Conservation (phyloP, 2,329 filamentous ascomycete genomes). For the Dothideomycetes sp. region DNA sequence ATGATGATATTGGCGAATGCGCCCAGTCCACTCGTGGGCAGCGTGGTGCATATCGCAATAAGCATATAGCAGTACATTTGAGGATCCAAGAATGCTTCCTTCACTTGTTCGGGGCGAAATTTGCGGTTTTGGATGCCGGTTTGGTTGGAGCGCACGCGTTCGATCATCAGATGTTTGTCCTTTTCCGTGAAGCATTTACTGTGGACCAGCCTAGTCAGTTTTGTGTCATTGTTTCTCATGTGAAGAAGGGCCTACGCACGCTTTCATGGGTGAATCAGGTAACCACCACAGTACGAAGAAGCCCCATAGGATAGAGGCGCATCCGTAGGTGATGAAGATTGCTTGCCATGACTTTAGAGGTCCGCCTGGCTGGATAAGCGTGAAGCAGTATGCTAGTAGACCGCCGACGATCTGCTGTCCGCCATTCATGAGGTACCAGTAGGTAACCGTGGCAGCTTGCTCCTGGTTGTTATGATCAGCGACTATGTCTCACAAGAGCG, state of each 20-base stretch:
- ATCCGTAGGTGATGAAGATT: conserved; percentile 57
- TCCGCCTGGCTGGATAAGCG: conserved; percentile 17
- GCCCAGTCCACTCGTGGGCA: conserved; percentile 62
- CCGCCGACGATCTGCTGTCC: conserved; percentile 62
- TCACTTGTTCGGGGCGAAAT: conserved; percentile 43
- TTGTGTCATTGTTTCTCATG: too few relatives aligned
- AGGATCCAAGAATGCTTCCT: conserved; percentile 51
- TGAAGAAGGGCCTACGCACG: too few relatives aligned
- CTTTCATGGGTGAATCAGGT: conserved; percentile 62
- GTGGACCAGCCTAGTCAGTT: too few relatives aligned
- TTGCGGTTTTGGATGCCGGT: conserved; percentile 35
- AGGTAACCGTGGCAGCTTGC: conserved; percentile 55
- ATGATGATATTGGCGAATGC: conserved; percentile 68
- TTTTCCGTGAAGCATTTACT: too few relatives aligned
- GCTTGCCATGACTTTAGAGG: conserved; percentile 47
- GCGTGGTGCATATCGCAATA: conserved; percentile 57
- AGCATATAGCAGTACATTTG: conserved; percentile 35
- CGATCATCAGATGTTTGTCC: conserved; percentile 44
- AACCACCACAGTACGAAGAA: conserved; percentile 53
- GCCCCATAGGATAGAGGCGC: conserved; percentile 52
- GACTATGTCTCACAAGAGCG: too few relatives aligned
- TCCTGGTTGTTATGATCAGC: too few relatives aligned
- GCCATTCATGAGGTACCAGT: conserved; percentile 52
- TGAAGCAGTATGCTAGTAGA: conserved; percentile 48
- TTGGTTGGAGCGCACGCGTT: conserved; percentile 34